Conservation (phyloP, 495 filamentous ascomycete genomes). For the Lindgomyces ingoldianus region DNA sequence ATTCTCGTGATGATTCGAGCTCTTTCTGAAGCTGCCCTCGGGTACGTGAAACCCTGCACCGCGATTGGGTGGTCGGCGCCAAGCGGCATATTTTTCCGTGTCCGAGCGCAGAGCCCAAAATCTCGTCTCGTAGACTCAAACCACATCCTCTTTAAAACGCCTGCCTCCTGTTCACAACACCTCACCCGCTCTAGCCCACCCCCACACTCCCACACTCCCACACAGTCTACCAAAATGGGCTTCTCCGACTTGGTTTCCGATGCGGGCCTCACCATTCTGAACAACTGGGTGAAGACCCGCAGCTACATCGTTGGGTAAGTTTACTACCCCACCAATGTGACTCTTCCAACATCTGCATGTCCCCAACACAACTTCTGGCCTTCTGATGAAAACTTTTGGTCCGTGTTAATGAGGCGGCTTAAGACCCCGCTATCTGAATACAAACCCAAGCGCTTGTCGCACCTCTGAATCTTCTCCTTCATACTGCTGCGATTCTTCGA, state of each 20-base stretch:
- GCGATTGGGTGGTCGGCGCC: not conserved
- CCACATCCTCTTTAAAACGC: not conserved
- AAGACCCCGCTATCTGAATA: constrained; percentile 94
- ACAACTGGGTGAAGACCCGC: constrained; percentile 85
- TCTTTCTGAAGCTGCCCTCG: constrained; percentile 10
- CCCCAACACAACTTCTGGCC: constrained; percentile 17
- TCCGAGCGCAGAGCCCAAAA: constrained; percentile 1
- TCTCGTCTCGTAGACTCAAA: not conserved
- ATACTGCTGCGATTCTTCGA: constrained; percentile 8
- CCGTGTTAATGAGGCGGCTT: constrained; percentile 99
- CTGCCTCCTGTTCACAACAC: not conserved
- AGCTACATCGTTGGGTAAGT: constrained; percentile 93
- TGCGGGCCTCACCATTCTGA: constrained; percentile 81
- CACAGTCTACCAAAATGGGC: constrained; percentile 69
- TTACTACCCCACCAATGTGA: constrained; percentile 22
- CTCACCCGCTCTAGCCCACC: not conserved
- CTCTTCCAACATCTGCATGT: no score
- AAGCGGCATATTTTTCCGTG: constrained; percentile 11
- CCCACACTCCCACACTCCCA: not conserved
- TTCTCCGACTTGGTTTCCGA: constrained; percentile 91
- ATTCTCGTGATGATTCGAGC: constrained; percentile 25
- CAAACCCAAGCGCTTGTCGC: constrained; percentile 73
- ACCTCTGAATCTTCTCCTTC: constrained; percentile 67
- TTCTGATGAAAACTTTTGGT: constrained; percentile 91
- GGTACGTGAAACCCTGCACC: not conserved